Base-by-base conservation (phyloP, 441 rosid species). In the Adansonia madagascariensis region DNA sequence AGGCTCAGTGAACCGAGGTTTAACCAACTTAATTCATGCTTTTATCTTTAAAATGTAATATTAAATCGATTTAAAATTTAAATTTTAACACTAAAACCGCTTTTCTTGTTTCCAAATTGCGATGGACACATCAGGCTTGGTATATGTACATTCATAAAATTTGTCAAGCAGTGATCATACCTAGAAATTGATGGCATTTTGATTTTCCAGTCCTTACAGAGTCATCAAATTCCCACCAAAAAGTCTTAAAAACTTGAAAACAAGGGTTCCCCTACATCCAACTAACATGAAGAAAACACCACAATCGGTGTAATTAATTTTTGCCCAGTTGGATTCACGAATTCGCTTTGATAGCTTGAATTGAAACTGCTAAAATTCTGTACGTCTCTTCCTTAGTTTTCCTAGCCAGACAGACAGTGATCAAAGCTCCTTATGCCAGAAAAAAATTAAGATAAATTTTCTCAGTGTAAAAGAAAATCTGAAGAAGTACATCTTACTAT, bases 231-330 rank as follows among this genome's bases (percentile, higher is more conserved):
- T 72, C 57, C 17, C 41, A 73, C 53, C 60, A 35, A 57, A 66
- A 72, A 65, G 76, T 65, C 72, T 4, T 57, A 2, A 8, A 9
- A 62, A 50, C 20, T 65, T 15, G 61, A 75, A 78, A 62, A 35
- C 41, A 61, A 66, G 71, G 68, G 75, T 41, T 82, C 53, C 70
- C 75, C 77, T 60, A 76, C 62, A 50, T 56, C 39, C 75, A 80
- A 79, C 87, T 62, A 82, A 75, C 67, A 17, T 6, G 46, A 35
- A 35, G 60, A 64, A 61, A 79, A 35, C 47, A 56, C 66, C 65
- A 68, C 35, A 15, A 35, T 0, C 17, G 11, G 22, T 63, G 47
- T 35, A 35, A 63, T 35, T 35, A 35, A 35, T 35, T 35, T 63
- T 55, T 2, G 2, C 22, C n/a, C 20, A 15, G 68, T 46, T 63